Conservation (phyloP, 371 early-diverging fungal genomes). For the Mortierella sp. region DNA sequence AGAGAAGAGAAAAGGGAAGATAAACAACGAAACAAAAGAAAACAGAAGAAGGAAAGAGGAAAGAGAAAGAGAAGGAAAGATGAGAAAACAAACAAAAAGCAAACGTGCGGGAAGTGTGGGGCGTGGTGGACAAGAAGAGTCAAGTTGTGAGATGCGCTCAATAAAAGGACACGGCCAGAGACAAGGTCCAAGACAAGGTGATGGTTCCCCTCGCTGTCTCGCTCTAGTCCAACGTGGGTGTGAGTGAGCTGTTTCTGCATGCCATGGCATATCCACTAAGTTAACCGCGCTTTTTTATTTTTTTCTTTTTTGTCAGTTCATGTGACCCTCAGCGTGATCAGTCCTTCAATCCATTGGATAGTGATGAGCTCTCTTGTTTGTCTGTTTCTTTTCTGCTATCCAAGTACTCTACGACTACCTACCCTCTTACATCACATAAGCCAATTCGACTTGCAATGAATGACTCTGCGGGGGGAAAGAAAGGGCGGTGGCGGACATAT, state of each 20-base stretch:
- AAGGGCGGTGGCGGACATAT: background rate
- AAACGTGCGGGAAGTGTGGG: slow-evolving; percentile 1
- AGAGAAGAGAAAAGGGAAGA: background rate
- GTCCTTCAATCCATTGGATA: slow-evolving; percentile 6
- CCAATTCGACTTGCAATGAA: background rate
- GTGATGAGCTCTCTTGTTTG: background rate
- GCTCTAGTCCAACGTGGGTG: background rate
- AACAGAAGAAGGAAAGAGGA: background rate
- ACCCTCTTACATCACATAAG: background rate
- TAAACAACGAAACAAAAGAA: background rate
- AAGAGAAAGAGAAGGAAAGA: background rate
- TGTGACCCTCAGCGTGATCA: slow-evolving; percentile 38
- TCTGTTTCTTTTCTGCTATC: background rate
- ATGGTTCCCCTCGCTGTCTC: background rate
- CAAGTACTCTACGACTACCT: background rate
- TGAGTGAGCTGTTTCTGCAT: background rate
- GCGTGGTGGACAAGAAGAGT: background rate
- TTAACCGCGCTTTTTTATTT: slow-evolving; percentile 17
- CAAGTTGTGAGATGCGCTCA: background rate
- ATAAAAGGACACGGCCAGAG: background rate
- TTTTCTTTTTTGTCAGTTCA: slow-evolving; percentile 14
- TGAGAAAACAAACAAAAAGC: background rate
- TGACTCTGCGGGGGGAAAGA: background rate
- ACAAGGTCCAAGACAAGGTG: background rate
- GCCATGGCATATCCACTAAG: background rate